Base-by-base conservation (phyloP, 2,329 filamentous ascomycete genomes). In the Fusarium duplospermum region DNA sequence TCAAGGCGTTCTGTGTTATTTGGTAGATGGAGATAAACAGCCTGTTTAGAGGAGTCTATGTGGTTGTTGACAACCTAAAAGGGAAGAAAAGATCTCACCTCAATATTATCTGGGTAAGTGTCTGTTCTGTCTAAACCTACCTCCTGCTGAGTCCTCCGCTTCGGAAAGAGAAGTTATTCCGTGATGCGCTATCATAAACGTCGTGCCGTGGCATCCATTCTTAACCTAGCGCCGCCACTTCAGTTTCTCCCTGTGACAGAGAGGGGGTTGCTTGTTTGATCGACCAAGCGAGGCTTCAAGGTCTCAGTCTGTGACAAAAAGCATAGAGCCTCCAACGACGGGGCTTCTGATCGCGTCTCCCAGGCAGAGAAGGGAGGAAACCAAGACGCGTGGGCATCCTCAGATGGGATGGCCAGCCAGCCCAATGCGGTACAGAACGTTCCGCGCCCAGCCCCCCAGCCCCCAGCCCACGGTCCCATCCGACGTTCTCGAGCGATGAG, bases 1-100 rank as follows among this genome's bases (percentile, higher is more conserved):
- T 27, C 61, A 72, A 62, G 72, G 68, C 68, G 71, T 74, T 59
- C 31, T 69, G 47, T 64, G 40, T 72, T 38, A 54, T 63, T 72
- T 72, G 57, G 45, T 71, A 70, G 69, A 56, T 71, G 66, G 69
- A 74, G 38, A n/a, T 27, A 56, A 47, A 57, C 64, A 56, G 40
- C 35, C 65, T 64, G 22, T 36, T 29, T 56, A 64, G 62, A 54
- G 64, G 58, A 65, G 47, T 36, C 33, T 22, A 29, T 38, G 47
- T 20, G 60, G 36, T 57, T 52, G 56, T 35, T 64, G 50, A 40
- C 18, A 31, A 13, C 11, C 29, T 20, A 11, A 10, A 52, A 52
- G 16, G 27, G 31, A 66, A 16, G 40, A 42, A 33, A 70, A 60
- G 36, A 67, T 62, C 36, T 20, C 62, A 42, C 16, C 22, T 67